These are phyloP conservation scores for Zychaea mexicana DNA, from an alignment of 371 early-diverging fungal genomes.

Conservation along the genomic window DNA sequence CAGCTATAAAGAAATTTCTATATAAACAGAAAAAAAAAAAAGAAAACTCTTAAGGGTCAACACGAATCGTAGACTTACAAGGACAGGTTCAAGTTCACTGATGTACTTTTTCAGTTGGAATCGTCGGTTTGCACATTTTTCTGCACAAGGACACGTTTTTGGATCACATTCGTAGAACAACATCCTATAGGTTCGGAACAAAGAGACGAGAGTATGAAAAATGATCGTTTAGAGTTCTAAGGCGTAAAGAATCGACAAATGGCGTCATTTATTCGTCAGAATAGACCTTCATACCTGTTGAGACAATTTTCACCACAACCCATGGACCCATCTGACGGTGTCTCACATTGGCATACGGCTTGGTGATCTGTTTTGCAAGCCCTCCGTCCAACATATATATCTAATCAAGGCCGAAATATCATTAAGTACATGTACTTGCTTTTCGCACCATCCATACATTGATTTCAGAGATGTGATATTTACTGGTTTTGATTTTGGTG, in stretches of 20 bases:
- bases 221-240: no score
- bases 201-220: neutral
- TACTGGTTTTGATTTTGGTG: constrained; percentile 39
- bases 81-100: constrained; percentile 65
- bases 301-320: constrained; percentile 80
- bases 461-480: neutral
- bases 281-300: constrained; percentile 54
- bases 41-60: no score
- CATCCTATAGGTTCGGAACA: constrained; percentile 30
- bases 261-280: no score
- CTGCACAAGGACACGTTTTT: constrained; percentile 70
- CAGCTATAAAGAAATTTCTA: no score
- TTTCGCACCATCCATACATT: neutral
- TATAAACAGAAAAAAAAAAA: no score
- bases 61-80: constrained; percentile 39
- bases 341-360: constrained; percentile 65
- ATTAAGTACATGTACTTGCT: neutral
- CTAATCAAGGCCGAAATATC: no score
- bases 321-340: constrained; percentile 54
- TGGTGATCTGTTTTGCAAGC: constrained; percentile 54
- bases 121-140: constrained; percentile 74
- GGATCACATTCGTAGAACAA: constrained; percentile 82
- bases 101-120: constrained; percentile 65
- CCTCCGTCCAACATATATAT: constrained; percentile 78
- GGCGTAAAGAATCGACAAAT: no score